Evolutionary conservation across 2,329 filamentous ascomycete species (phyloP).

Genomic region (Xylariaceae sp.): DNA sequence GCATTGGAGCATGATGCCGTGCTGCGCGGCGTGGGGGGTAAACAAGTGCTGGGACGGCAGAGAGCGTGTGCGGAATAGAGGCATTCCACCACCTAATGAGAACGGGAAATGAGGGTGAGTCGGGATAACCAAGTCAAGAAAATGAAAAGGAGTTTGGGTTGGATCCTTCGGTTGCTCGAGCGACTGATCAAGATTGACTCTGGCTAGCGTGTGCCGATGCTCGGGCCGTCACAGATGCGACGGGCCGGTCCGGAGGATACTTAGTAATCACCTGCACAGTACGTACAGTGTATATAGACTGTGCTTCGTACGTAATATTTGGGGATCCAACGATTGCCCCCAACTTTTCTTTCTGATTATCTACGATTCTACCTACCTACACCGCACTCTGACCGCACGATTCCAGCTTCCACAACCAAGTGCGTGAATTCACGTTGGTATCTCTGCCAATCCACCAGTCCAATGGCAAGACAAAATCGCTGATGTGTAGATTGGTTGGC

Average conservation of each 20-base stretch:
- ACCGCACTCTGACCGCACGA: too few relatives aligned
- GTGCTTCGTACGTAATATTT: too few relatives aligned
- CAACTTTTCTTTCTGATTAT: too few relatives aligned
- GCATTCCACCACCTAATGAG: background rate
- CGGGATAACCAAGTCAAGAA: background rate
- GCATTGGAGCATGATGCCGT: conserved; percentile 27
- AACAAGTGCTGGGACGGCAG: background rate
- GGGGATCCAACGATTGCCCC: too few relatives aligned
- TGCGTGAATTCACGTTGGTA: too few relatives aligned
- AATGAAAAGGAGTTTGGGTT: background rate
- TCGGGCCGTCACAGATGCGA: background rate
- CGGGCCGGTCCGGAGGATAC: background rate
- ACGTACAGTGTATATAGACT: too few relatives aligned
- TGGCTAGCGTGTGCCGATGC: background rate
- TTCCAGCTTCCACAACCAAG: too few relatives aligned
- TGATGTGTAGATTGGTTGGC: too few relatives aligned
- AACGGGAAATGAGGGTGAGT: background rate
- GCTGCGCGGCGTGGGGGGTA: background rate
- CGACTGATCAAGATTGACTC: background rate
- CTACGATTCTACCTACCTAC: too few relatives aligned
- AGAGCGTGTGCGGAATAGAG: background rate
- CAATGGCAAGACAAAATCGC: too few relatives aligned
- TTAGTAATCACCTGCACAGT: too few relatives aligned
- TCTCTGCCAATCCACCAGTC: too few relatives aligned
- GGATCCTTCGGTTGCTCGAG: background rate